phyloP scores from a whole-genome alignment of 495 filamentous ascomycete genomes.

The Penicillium ucsense region DNA sequence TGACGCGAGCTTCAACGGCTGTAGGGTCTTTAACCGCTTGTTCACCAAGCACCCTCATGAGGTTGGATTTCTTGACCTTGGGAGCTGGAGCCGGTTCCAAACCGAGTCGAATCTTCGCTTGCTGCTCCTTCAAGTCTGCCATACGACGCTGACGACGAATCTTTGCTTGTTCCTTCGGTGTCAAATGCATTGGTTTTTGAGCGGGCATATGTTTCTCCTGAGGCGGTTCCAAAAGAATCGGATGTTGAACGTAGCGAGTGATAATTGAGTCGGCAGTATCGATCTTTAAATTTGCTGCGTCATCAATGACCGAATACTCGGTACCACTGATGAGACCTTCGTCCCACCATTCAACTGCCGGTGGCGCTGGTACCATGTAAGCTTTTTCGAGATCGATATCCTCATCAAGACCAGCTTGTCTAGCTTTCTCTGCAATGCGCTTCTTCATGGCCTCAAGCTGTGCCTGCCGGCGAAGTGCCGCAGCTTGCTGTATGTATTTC shows the following conservation, averaged over 20 bases:
- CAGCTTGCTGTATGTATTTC: slow-evolving; percentile 91
- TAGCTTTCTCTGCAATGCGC: slow-evolving; percentile 73
- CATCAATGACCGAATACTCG: slow-evolving; percentile 60
- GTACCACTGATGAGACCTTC: slow-evolving; percentile 68
- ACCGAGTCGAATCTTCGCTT: slow-evolving; percentile 88
- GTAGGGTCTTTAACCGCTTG: slow-evolving; percentile 97
- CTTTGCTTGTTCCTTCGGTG: slow-evolving; percentile 83
- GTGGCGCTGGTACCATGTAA: slow-evolving; percentile 72
- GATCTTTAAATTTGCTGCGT: slow-evolving; percentile 59
- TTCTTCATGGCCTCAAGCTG: slow-evolving; percentile 90
- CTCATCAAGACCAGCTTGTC: slow-evolving; percentile 84
- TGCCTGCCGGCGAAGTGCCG: slow-evolving; percentile 74
- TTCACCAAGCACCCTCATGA: slow-evolving; percentile 96
- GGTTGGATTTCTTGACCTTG: slow-evolving; percentile 89
- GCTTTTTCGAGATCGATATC: slow-evolving; percentile 82
- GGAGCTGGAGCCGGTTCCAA: slow-evolving; percentile 82
- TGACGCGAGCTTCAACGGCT: slow-evolving; percentile 90
- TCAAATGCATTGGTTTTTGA: slow-evolving; percentile 88
- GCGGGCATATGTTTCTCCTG: slow-evolving; percentile 72
- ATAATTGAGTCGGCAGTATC: slow-evolving; percentile 72
- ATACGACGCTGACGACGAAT: slow-evolving; percentile 82
- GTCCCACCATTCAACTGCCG: slow-evolving; percentile 97
- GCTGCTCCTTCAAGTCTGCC: slow-evolving; percentile 86
- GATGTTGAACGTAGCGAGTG: slow-evolving; percentile 84
- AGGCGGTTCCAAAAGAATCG: slow-evolving; percentile 81